Conservation (phyloP, 108 stramenopile species). For the Cyclostephanos invisitatus region DNA sequence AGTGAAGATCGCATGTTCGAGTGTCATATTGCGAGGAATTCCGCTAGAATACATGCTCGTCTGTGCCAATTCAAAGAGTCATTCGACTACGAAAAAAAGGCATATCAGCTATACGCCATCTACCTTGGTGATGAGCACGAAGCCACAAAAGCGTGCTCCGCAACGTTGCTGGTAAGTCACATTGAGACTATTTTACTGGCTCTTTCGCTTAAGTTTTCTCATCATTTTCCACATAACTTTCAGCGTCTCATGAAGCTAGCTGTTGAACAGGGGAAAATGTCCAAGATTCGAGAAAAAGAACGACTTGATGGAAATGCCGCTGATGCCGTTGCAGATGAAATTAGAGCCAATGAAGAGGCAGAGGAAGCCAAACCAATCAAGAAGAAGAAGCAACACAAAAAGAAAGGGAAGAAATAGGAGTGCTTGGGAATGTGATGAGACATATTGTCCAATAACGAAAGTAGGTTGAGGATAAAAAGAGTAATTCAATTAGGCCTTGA, state of each 20-base stretch:
- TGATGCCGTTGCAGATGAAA: conserved; percentile 67
- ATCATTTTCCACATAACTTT: conserved; percentile 1
- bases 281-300: conserved; percentile 52
- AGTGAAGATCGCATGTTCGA: conserved; percentile 70
- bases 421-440: no score
- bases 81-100: conserved; percentile 62
- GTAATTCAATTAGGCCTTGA: no score
- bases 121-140: conserved; percentile 71
- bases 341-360: conserved; percentile 69
- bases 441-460: no score
- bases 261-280: conserved; percentile 61
- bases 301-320: conserved; percentile 61
- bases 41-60: conserved; percentile 53
- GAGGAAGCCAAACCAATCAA: conserved; percentile 53
- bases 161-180: conserved; percentile 28
- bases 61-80: conserved; percentile 69
- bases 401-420: conserved; percentile 40
- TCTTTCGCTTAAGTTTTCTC: not conserved
- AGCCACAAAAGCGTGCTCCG: conserved; percentile 61
- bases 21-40: conserved; percentile 64
- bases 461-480: no score
- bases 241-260: conserved; percentile 64
- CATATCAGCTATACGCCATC: conserved; percentile 57
- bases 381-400: conserved; percentile 70
- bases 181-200: not conserved